These are phyloP conservation scores for Nigrospora osmanthi DNA, from an alignment of 2,329 filamentous ascomycete species.

Conservation along the genomic window DNA sequence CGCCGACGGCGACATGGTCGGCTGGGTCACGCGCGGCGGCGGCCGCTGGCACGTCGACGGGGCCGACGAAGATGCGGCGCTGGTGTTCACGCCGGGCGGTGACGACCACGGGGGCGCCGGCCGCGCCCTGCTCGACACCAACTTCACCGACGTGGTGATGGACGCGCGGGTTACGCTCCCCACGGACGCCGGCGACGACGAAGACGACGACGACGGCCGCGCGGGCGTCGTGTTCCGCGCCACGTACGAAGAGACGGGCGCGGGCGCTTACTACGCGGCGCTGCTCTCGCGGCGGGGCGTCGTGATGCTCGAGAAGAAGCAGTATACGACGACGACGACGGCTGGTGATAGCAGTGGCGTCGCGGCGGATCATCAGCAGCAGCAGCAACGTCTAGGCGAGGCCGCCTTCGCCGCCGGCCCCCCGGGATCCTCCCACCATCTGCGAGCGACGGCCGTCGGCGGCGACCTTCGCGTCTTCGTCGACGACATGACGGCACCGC, in stretches of 20 bases:
- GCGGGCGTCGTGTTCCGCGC: conserved; percentile 29
- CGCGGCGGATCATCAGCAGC: too few species aligned
- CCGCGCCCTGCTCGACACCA: background rate
- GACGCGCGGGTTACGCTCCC: conserved; percentile 17
- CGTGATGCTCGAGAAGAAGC: background rate
- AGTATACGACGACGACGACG: background rate
- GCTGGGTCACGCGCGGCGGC: conserved; percentile 22
- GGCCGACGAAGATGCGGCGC: background rate
- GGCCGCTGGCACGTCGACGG: conserved; percentile 17
- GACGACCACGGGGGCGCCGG: background rate
- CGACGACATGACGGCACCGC: conserved; percentile 11
- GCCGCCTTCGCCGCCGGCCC: conserved; percentile 1
- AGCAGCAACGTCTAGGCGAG: conserved; percentile 2
- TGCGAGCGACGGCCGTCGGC: conserved; percentile 16
- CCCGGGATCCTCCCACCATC: conserved; percentile 7
- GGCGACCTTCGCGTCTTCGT: conserved; percentile 19
- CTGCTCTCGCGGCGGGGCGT: conserved; percentile 4
- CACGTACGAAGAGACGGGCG: conserved; percentile 16
- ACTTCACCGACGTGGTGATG: conserved; percentile 1
- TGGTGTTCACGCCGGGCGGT: background rate
- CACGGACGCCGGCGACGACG: background rate
- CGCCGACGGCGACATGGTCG: conserved; percentile 27
- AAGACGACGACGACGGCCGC: conserved; percentile 4
- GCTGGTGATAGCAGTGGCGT: too few species aligned
- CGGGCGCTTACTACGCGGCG: conserved; percentile 9